Base-by-base conservation (phyloP, 2,329 filamentous ascomycete species). In the Juglanconis sp. region DNA sequence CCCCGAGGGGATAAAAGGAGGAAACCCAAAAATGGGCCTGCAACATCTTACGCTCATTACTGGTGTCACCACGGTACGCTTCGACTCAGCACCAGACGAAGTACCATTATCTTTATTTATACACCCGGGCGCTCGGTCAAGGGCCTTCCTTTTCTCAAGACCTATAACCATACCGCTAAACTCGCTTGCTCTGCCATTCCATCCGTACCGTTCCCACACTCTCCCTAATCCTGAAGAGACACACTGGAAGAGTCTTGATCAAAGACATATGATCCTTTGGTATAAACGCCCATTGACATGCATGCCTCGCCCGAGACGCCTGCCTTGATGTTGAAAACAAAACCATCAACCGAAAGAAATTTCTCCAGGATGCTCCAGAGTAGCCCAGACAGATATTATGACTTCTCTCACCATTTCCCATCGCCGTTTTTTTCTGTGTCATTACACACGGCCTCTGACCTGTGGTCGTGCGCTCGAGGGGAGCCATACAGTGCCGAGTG, bases 361-460 rank as follows among this genome's bases (percentile, higher is more conserved):
- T 24, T 42, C 38, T 42, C 44, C 44, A 47, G 17, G 44, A 47
- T 47, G 44, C 44, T 47, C 44, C 24, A 49, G 42, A 57, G 47
- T 47, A 58, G n/a, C 53, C 49, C 44, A 59, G 50, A 61, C 49
- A 56, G 50, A 56, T 40, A 54, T 61, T 61, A 57, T 44, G 46
- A 17, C 13, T 36, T 49, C 36, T 48, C 32, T 36, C 34, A 34
- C 46, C 56, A 44, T 34, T 38, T 42, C 50, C 47, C 24, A 34
- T n/a, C 17, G 6, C 7, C 51, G 17, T 32, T 53, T 24, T n/a
- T 7, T 24, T 53, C 38, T 24, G 13, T 40, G 30, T 32, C n/a
- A 17, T 42, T n/a, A n/a, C 8, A 13, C 36, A 35, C 32, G 31
- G 15, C 15, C 32, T 24, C 34, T 17, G 13, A 5, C 32, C n/a